Base-by-base conservation (phyloP, 805 yeast species). In the Helenozyma rhizophorensis region DNA sequence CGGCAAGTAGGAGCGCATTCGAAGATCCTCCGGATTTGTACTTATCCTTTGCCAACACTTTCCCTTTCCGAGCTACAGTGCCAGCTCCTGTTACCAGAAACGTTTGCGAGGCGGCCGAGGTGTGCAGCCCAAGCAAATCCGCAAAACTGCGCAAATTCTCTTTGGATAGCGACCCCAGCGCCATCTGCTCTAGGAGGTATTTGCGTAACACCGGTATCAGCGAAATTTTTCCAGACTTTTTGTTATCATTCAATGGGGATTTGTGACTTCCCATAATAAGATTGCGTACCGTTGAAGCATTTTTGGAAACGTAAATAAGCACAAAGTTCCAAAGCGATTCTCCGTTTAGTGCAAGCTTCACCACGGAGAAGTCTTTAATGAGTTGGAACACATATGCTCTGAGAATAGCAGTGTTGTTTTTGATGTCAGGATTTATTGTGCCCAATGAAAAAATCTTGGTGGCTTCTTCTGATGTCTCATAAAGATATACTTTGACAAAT, bases 381-480 rank as follows among this genome's bases (percentile, higher is more conserved):
- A 74, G 60, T 19, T 62, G 64, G 34, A 82, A 73, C 3, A 82
- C 72, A 18, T 64, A 57, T 5, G 67, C 53, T 47, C 78, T 66
- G 27, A 83, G 53, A 1, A 54, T 32, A 8, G 62, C 62, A 25
- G 78, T 70, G 47, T 80, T 79, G 32, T 60, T 62, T 9, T 65
- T 56, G 23, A 83, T 84, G 30, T 80, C 86, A 4, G 80, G 79
- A 47, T 83, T 83, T 32, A 79, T 76, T 18, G 81, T 74, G 1
- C 94, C 94, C 25, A 83, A 55, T 1, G 88, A 78, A 27, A 83
- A 69, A 2, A 83, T 68, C 51, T 72, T 74, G 6, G 74, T 68
- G 18, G 74, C 58, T 42, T 83, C 90, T 16, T 68, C 73, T 3
- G 80, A 65, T 6, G 80, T 74, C 50, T 83, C 93, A 30, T 54